phyloP scores from a whole-genome alignment of 2,329 filamentous ascomycete genomes.

The Acarospora socialis region DNA sequence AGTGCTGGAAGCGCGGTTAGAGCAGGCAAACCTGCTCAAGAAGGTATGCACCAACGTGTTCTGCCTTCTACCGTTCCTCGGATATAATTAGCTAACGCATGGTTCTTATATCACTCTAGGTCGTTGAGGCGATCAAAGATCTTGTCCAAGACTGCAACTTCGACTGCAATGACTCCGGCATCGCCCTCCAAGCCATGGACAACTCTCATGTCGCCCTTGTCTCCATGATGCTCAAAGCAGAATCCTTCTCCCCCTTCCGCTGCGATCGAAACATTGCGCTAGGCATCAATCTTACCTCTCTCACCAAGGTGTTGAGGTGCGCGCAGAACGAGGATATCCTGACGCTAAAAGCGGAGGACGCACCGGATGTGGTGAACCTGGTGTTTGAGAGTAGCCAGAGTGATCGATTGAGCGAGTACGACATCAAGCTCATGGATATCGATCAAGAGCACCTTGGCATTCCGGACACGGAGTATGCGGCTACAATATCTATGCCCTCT shows the following conservation, averaged over 20 bases:
- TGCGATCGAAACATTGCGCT: conserved; percentile 98
- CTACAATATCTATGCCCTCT: conserved; percentile 78
- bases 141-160: conserved; percentile 99
- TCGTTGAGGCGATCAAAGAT: conserved; percentile 98
- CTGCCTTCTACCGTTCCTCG: conserved; percentile 12
- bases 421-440: conserved; percentile 99
- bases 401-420: conserved; percentile 94
- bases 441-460: conserved; percentile 99
- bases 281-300: conserved; percentile 87
- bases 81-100: conserved; percentile 4
- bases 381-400: conserved; percentile 81
- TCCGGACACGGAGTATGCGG: conserved; percentile 95
- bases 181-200: conserved; percentile 98
- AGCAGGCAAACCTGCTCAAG: conserved; percentile 87
- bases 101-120: conserved; percentile 35
- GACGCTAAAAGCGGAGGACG: conserved; percentile 94
- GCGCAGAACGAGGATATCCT: conserved; percentile 89
- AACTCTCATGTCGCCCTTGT: conserved; percentile 98
- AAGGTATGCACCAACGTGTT: conserved; percentile 47
- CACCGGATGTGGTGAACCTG: conserved; percentile 88
- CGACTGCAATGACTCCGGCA: conserved; percentile 99
- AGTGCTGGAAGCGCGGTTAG: conserved; percentile 95
- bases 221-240: conserved; percentile 95
- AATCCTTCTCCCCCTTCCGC: conserved; percentile 86
- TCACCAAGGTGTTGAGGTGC: conserved; percentile 92